Evolutionary conservation across 495 filamentous ascomycete species (phyloP).

Genomic region (Tuber umbilicatum): DNA sequence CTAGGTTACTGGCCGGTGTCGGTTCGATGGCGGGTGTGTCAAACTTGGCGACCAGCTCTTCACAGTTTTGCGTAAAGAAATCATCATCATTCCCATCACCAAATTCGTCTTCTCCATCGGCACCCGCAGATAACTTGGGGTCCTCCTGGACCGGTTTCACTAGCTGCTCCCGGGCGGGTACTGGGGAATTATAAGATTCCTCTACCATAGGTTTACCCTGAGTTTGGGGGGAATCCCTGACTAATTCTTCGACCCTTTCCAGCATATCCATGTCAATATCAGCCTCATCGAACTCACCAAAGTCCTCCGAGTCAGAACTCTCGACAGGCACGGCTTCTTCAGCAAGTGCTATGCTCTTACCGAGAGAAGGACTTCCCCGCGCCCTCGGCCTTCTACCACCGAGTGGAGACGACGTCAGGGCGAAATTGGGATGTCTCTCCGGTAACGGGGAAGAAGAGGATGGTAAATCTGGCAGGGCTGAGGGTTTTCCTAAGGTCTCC

Average conservation of each 20-base stretch:
- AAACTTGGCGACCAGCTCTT: constrained; percentile 52
- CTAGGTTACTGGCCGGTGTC: constrained; percentile 6
- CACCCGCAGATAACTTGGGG: constrained; percentile 36
- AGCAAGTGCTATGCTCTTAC: constrained; percentile 18
- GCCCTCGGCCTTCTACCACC: constrained; percentile 31
- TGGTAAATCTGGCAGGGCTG: constrained; percentile 41
- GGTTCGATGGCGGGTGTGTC: constrained; percentile 41
- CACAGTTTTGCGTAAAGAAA: constrained; percentile 52
- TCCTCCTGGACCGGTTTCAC: constrained; percentile 19
- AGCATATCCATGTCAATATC: constrained; percentile 54
- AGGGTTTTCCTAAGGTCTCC: constrained; percentile 51
- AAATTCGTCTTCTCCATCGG: constrained; percentile 58
- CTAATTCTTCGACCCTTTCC: constrained; percentile 46
- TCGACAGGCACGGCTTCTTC: constrained; percentile 26
- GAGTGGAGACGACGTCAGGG: constrained; percentile 49
- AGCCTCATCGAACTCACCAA: constrained; percentile 52
- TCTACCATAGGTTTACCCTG: neutral
- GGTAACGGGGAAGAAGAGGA: constrained; percentile 55
- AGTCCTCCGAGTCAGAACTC: constrained; percentile 41
- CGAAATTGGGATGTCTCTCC: constrained; percentile 42
- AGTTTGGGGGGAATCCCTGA: neutral
- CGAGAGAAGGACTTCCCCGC: constrained; percentile 12
- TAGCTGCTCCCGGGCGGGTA: constrained; percentile 5
- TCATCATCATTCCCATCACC: constrained; percentile 51
- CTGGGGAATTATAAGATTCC: neutral